Evolutionary conservation across 73 alveolate genomes (phyloP), one percentile per base, ranked within the genome.

Genomic region (Paramecium primaurelia): DNA sequence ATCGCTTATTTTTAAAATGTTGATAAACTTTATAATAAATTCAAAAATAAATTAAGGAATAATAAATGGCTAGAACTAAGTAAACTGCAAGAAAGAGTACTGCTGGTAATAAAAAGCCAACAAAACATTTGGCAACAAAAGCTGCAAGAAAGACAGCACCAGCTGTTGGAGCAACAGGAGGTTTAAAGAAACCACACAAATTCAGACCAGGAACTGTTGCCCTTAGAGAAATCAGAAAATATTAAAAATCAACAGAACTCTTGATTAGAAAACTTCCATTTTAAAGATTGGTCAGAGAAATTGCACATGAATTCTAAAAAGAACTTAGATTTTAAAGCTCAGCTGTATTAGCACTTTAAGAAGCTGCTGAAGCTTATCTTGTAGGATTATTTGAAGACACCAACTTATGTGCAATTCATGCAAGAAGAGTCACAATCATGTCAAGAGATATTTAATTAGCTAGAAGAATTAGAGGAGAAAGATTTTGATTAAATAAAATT

Each of bases 201-300:
- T 96, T 95, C 95, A 96, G 99, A 95, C 99, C 99, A 38, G 99
- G 99, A 51, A 96, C 99, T 47, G 99, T 96, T 86, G 99, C 99
- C 58, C 93, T 96, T 80, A 92, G 98, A 91, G 98, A 96, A 85
- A 95, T 96, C 60, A 96, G 97, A 92, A 96, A 95, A 95, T 96
- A 93, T 95, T 94, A 96, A 92, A 96, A 96, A 86, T 86, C 96
- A 44, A 93, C 97, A 51, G 99, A 97, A 54, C 93, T 97, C 20
- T 92, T 97, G 64, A 95, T 97, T 90, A 95, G 98, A 86, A 97
- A 97, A 93, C 95, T 97, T 49, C 99, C 99, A 71, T 97, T 97
- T 97, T 97, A 97, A 95, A 93, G 99, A 95, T 92, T 97, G 44
- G 99, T 97, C 60, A 97, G 98, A 95, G 99, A 97, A 88, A 96